phyloP scores from a whole-genome alignment of 1,139 yeast genomes.

The Kurtzmaniella natalensis region DNA sequence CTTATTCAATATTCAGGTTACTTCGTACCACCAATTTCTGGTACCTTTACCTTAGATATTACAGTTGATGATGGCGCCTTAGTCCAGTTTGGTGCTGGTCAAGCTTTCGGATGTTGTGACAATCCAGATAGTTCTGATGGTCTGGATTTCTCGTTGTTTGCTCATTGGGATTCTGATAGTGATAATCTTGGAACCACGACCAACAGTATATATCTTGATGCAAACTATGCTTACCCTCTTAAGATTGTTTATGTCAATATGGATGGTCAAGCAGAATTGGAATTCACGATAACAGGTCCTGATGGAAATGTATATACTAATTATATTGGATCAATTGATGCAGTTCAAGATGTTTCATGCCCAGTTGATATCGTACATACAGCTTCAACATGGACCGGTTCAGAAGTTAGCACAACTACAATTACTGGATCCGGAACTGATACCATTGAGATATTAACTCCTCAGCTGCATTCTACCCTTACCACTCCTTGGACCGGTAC shows the following conservation, averaged over 20 bases:
- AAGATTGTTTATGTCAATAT: conserved; percentile 13
- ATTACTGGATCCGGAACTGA: conserved; percentile 6
- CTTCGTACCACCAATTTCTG: background rate
- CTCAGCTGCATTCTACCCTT: conserved; percentile 7
- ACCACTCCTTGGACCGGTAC: conserved; percentile 7
- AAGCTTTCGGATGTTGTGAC: conserved; percentile 21
- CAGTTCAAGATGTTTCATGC: background rate
- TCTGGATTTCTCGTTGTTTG: conserved; percentile 9
- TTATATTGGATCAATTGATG: background rate
- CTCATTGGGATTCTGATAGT: conserved; percentile 10
- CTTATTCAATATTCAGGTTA: background rate
- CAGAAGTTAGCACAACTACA: conserved; percentile 4
- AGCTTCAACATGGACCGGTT: conserved; percentile 11
- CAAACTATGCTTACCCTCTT: conserved; percentile 14
- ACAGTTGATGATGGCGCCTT: conserved; percentile 17
- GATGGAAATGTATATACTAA: conserved; percentile 2
- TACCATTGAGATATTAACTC: conserved; percentile 11
- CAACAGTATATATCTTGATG: background rate
- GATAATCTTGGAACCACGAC: background rate
- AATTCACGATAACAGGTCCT: conserved; percentile 3
- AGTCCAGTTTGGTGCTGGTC: conserved; percentile 17
- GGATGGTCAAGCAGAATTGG: conserved; percentile 1
- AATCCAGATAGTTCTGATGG: conserved; percentile 7
- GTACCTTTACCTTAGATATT: background rate
- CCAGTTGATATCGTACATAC: conserved; percentile 2